Evolutionary conservation across 371 early-diverging fungal genomes (phyloP), one percentile per base, ranked within the genome.

Genomic region (Syncephalastrum sp.): DNA sequence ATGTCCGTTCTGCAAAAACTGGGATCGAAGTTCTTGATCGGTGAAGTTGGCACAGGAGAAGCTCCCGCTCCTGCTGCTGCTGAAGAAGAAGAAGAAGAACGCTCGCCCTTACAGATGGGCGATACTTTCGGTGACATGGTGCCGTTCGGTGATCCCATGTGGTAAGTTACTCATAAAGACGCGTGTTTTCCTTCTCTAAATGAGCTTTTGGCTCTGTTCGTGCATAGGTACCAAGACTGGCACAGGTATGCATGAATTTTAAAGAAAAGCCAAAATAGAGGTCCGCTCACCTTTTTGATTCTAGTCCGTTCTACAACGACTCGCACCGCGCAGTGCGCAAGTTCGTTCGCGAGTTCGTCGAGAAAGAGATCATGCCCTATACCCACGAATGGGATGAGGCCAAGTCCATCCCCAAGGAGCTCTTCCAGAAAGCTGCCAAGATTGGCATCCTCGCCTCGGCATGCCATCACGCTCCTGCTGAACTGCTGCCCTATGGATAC

Each of bases 311-410:
- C 75, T 89, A 92, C 75, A 88, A 86, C 19, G 91, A 91, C 24
- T 77, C 84, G 12, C 95, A 94, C 67, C 82, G 88, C 43, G 70
- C 74, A 25, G 64, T 92, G 10, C 85, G 93, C 16, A 82, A 82
- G 42, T 69, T 52, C 21, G 72, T 91, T 24, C 85, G 95, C 54
- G 70, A 72, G n/a, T 93, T 89, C 67, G 87, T 89, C 46, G 91
- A 92, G 23, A 82, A 82, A 53, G 90, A 94, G 61, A 75, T 93
- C 54, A 91, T 86, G 82, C 92, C 93, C 17, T 86, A 74, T 68
- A 81, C 84, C 57, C 84, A 86, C 65, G 91, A 91, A 65, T 94
- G 94, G 93, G 91, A 91, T 58, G 93, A 94, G 65, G 85, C 83
- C 55, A 92, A 91, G 66, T 65, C 80, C 41, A 74, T 91, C 29